These are phyloP conservation scores for Colletotrichum tropicicola DNA, from an alignment of 2,329 filamentous ascomycete genomes.

Conservation along the genomic window DNA sequence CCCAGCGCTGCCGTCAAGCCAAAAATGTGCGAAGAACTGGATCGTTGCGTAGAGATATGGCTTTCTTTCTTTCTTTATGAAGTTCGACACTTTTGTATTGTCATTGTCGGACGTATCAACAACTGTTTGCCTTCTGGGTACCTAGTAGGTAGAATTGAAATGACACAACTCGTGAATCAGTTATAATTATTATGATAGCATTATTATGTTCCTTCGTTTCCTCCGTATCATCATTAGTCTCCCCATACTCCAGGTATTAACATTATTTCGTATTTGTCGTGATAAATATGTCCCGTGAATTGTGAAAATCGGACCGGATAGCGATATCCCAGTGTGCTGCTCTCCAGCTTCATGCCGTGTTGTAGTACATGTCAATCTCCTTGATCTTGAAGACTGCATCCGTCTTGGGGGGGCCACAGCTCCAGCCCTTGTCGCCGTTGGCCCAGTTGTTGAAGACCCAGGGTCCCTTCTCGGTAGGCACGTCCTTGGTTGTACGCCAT, in stretches of 20 bases:
- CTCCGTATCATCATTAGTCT: background rate
- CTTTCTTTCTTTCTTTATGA: too few relatives aligned
- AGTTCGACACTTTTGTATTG: too few relatives aligned
- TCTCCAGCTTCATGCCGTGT: constrained; percentile 9
- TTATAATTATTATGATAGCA: background rate
- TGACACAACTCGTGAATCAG: too few relatives aligned
- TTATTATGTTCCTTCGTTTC: background rate
- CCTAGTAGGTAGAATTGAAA: too few relatives aligned
- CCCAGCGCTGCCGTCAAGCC: too few relatives aligned
- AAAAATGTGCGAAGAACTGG: too few relatives aligned
- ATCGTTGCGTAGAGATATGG: too few relatives aligned
- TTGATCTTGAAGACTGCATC: constrained; percentile 33
- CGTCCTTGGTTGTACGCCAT: constrained; percentile 36
- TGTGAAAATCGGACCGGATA: background rate
- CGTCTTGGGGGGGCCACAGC: constrained; percentile 36
- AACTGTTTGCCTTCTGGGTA: too few relatives aligned
- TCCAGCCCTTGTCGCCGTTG: constrained; percentile 41
- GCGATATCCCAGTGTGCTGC: too few relatives aligned
- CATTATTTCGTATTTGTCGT: background rate
- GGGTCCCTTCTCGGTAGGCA: constrained; percentile 35
- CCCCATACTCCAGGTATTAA: background rate
- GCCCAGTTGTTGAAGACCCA: constrained; percentile 45
- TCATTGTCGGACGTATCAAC: too few relatives aligned
- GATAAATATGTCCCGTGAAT: background rate
- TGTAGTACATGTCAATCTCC: constrained; percentile 39